Percentiles rank a stretch among this genome's conserved stretches.
These are phyloP conservation scores for Elsinoe perseae DNA, from an alignment of 2,329 filamentous ascomycete genomes.

Conservation along the genomic window DNA sequence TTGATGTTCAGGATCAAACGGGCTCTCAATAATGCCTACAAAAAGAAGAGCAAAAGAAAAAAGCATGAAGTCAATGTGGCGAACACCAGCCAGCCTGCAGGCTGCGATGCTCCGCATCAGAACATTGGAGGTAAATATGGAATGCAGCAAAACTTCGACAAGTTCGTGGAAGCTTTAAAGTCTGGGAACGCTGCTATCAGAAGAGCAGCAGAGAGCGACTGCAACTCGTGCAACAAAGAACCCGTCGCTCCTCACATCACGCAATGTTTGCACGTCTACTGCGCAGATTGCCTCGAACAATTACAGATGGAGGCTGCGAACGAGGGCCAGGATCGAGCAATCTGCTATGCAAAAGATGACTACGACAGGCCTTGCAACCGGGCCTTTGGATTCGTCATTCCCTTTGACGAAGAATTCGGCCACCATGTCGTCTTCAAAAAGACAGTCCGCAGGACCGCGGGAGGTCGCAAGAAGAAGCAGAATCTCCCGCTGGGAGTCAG, in stretches of 20 bases:
- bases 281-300: conserved; percentile 40
- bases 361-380: neutral
- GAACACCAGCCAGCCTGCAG: neutral
- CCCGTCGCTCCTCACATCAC: conserved; percentile 40
- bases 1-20: neutral
- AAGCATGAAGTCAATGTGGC: neutral
- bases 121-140: neutral
- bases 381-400: conserved; percentile 22
- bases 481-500: conserved; percentile 5
- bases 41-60: neutral
- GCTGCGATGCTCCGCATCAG: neutral
- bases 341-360: neutral
- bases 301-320: conserved; percentile 26
- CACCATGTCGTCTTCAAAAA: neutral
- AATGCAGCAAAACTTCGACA: conserved; percentile 34
- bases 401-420: neutral
- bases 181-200: conserved; percentile 20
- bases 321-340: neutral
- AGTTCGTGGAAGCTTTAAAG: conserved; percentile 33
- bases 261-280: conserved; percentile 51
- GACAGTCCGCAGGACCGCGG: conserved; percentile 20
- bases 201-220: neutral
- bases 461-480: conserved; percentile 20
- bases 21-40: neutral
- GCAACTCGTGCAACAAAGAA: conserved; percentile 31